Evolutionary conservation across 495 filamentous ascomycete species (phyloP), one percentile per base, ranked within the genome.

Genomic region (Pseudomonodictys pantanalensis): DNA sequence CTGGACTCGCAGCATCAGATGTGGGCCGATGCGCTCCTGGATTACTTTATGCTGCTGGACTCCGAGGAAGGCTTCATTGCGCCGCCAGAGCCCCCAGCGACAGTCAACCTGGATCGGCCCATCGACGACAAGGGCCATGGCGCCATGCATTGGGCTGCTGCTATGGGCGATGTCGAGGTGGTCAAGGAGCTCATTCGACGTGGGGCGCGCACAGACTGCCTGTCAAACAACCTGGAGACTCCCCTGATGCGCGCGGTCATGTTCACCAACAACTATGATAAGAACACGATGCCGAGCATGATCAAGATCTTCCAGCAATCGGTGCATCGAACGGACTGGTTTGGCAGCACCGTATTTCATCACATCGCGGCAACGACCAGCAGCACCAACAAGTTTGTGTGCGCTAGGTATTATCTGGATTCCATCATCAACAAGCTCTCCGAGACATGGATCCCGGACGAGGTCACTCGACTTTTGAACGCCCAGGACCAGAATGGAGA

Each of bases 101-200:
- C 89, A 64, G 95, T 93, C 69, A 83, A 95, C 59, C 84, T 95
- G 12, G 86, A 97, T 74, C 87, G 89, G 69, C 75, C 84, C 25
- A 96, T 98, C 64, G 93, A 98, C 66, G 85, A 89, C 18, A 89
- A 92, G 47, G 83, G 83, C 3, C 91, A 97, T 65, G 92, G 89
- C 2, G 91, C 91, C 2, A 79, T 98, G 55, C 93, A 98, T 69
- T 98, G 93, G 93, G 93, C 91, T 17, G 88, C 89, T 56, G 88
- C 93, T n/a, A 97, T 98, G 93, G 93, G 92, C 38, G 93, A 98
- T 67, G 75, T 97, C 17, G 87, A 90, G 25, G 88, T 97, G 28
- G 89, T 97, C 53, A 88, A 85, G 69, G 84, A 92, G 66, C 76
- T 98, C 3, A 84, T 92, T 56, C 79, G 81, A 11, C 88, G 89